Conservation (phyloP, 2,329 filamentous ascomycete genomes). For the Fusarium continuum region DNA sequence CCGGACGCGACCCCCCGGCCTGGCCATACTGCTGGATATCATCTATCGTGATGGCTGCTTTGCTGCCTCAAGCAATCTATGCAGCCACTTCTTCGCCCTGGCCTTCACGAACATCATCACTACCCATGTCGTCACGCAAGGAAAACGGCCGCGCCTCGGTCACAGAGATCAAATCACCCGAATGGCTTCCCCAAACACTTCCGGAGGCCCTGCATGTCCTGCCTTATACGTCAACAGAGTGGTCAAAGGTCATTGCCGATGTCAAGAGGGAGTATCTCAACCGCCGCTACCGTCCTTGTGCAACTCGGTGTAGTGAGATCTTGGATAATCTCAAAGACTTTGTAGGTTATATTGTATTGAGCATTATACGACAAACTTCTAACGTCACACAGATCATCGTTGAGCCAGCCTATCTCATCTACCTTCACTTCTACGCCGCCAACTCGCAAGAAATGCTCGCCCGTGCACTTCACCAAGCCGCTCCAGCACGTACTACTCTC, state of each 20-base stretch:
- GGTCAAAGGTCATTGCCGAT: conserved; percentile 60
- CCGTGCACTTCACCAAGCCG: conserved; percentile 56
- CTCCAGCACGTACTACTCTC: conserved; percentile 57
- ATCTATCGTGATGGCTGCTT: conserved; percentile 29
- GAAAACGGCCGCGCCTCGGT: conserved; percentile 17
- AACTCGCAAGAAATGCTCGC: conserved; percentile 67
- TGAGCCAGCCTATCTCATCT: conserved; percentile 65
- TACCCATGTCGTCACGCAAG: conserved; percentile 27
- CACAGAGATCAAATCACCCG: conserved; percentile 4
- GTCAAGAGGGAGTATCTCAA: conserved; percentile 64
- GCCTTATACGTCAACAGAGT: conserved; percentile 59
- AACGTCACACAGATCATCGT: conserved; percentile 48
- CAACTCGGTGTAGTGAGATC: conserved; percentile 62
- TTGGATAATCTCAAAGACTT: conserved; percentile 58
- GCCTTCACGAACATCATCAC: conserved; percentile 17
- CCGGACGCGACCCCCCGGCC: conserved; percentile 4
- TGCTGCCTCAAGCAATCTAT: conserved; percentile 27
- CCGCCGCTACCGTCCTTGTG: conserved; percentile 63
- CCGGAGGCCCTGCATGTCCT: conserved; percentile 45
- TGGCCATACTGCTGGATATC: background rate
- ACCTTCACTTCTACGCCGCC: conserved; percentile 70
- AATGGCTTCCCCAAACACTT: conserved; percentile 25
- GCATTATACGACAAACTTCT: conserved; percentile 5
- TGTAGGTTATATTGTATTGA: conserved; percentile 46
- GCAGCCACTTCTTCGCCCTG: conserved; percentile 24